These are phyloP conservation scores for Halteria grandinella DNA, from an alignment of 73 alveolate species.

Conservation along the genomic window DNA sequence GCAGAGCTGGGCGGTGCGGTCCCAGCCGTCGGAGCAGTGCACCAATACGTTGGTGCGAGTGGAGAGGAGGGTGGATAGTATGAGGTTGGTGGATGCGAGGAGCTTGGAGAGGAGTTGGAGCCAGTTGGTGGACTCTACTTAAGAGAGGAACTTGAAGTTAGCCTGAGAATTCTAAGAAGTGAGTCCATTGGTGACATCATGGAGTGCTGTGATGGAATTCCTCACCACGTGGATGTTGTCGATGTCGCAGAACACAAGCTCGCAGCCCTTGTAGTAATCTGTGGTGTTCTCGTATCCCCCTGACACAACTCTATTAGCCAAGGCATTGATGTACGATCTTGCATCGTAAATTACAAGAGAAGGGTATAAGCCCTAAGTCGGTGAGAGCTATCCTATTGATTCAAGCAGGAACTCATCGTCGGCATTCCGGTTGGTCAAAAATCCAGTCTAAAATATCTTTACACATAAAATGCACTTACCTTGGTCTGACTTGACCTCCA, in stretches of 20 bases:
- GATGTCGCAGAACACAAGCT: conserved; percentile 88
- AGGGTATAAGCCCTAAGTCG: not conserved
- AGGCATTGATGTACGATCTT: conserved; percentile 92
- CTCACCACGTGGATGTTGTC: conserved; percentile 97
- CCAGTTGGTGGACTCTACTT: conserved; percentile 91
- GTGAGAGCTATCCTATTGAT: conserved; percentile 37
- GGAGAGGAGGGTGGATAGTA: conserved; percentile 36
- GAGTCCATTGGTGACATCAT: conserved; percentile 20
- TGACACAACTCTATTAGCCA: conserved; percentile 89
- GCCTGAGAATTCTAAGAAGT: conserved; percentile 20
- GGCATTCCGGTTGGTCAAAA: conserved; percentile 48
- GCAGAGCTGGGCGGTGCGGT: conserved; percentile 97
- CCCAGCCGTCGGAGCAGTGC: conserved; percentile 99
- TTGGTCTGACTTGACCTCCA: conserved; percentile 85
- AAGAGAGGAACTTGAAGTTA: conserved; percentile 55
- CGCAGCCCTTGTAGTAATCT: conserved; percentile 79
- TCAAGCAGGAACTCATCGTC: conserved; percentile 71
- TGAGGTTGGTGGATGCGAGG: conserved; percentile 67
- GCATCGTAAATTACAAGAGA: conserved; percentile 85
- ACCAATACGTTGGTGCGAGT: conserved; percentile 82
- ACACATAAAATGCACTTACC: conserved; percentile 60
- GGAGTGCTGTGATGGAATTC: conserved; percentile 76
- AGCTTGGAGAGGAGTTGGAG: conserved; percentile 79
- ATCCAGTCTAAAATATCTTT: conserved; percentile 44
- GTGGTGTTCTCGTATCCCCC: conserved; percentile 93